A percentile compares a stretch with the other conserved stretches of the same genome.
phyloP scores from a whole-genome alignment of 805 yeast genomes.

The Zygotorulaspora sp. region DNA sequence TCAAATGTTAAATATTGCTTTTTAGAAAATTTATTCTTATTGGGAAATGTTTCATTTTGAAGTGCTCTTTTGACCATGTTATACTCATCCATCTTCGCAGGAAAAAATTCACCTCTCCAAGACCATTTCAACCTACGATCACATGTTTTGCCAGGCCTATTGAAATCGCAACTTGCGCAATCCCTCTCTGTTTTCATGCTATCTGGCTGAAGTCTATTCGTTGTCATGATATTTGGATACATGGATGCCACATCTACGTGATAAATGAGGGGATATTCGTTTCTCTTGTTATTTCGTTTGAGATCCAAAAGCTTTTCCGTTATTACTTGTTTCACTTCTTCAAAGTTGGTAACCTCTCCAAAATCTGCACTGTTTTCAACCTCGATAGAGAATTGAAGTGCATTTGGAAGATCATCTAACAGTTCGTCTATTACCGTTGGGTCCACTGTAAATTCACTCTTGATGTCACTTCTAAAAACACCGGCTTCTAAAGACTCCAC shows the following conservation, averaged over 20 bases:
- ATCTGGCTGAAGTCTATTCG: conserved; percentile 95
- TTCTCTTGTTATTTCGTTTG: conserved; percentile 56
- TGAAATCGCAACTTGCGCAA: conserved; percentile 96
- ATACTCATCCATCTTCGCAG: conserved; percentile 88
- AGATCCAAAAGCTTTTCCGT: conserved; percentile 52
- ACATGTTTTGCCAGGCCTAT: conserved; percentile 89
- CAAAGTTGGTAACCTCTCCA: conserved; percentile 76
- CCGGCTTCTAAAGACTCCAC: conserved; percentile 98
- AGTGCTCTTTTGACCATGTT: conserved; percentile 81
- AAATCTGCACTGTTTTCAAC: conserved; percentile 71
- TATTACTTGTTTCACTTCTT: conserved; percentile 64
- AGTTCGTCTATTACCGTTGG: conserved; percentile 80
- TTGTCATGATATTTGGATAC: conserved; percentile 98
- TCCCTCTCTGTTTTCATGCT: conserved; percentile 93
- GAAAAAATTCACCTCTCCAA: conserved; percentile 96
- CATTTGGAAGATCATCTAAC: conserved; percentile 62
- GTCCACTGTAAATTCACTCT: conserved; percentile 70
- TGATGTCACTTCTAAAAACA: conserved; percentile 86
- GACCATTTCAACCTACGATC: conserved; percentile 92
- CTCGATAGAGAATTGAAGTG: conserved; percentile 76
- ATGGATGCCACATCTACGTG: conserved; percentile 99
- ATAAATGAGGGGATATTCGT: conserved; percentile 81
- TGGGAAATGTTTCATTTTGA: conserved; percentile 72
- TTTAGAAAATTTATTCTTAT: conserved; percentile 49
- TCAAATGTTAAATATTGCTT: conserved; percentile 62